These are phyloP conservation scores for Penicillium nordicum DNA, from an alignment of 2,329 filamentous ascomycete species.

Conservation along the genomic window DNA sequence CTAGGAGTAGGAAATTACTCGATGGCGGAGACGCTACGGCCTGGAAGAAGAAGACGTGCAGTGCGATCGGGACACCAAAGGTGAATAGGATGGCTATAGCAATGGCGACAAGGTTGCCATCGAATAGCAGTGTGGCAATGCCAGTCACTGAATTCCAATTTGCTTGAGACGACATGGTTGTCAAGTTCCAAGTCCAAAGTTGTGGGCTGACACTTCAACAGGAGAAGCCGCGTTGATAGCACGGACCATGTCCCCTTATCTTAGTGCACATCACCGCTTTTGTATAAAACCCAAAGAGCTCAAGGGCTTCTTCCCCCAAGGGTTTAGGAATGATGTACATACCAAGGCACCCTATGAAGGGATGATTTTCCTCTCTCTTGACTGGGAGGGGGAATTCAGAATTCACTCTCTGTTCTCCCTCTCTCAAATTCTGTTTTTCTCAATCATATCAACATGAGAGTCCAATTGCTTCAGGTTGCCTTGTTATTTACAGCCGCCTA, in stretches of 20 bases:
- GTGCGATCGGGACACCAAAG: constrained; percentile 68
- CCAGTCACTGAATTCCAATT: constrained; percentile 39
- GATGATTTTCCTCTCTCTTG: not conserved
- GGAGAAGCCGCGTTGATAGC: not conserved
- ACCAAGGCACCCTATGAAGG: constrained; percentile 4
- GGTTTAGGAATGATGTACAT: constrained; percentile 5
- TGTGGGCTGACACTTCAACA: constrained; percentile 2
- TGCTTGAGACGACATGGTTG: constrained; percentile 29
- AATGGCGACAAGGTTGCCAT: constrained; percentile 49
- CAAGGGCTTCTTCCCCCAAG: not conserved
- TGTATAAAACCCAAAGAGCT: not conserved
- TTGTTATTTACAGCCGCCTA: constrained; percentile 37
- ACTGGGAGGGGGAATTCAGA: not conserved
- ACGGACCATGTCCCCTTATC: not conserved
- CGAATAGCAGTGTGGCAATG: constrained; percentile 42
- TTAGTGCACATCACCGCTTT: not conserved
- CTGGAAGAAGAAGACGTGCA: constrained; percentile 72
- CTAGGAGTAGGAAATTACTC: constrained; percentile 74
- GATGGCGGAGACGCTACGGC: constrained; percentile 60
- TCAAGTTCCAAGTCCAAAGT: not conserved
- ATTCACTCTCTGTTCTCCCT: not conserved
- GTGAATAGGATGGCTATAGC: constrained; percentile 67
- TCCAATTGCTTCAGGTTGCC: constrained; percentile 32
- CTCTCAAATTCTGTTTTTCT: not conserved
- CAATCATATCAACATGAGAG: constrained; percentile 27